A percentile compares a stretch with the other conserved stretches of the same genome.
Conservation (phyloP, 352 stramenopile genomes). For the Phytophthora colocasiae region DNA sequence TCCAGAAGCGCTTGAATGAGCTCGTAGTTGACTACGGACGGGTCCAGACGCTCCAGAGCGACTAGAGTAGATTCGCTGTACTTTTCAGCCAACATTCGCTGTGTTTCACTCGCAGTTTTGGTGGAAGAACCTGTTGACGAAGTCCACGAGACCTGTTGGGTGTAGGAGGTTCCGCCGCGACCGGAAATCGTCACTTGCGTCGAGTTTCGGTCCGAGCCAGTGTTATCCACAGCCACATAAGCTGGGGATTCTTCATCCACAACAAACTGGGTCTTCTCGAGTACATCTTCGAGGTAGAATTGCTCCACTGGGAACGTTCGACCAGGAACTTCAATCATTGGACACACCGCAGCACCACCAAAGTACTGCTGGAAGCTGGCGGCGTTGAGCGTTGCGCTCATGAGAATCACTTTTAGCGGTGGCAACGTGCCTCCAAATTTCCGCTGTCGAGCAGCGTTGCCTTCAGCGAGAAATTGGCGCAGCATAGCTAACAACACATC, state of each 20-base stretch:
- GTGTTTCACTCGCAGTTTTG: slow-evolving; percentile 23
- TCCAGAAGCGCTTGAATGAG: slow-evolving; percentile 92
- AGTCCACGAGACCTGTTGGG: slow-evolving; percentile 68
- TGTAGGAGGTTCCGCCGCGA: slow-evolving; percentile 67
- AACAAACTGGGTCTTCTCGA: slow-evolving; percentile 88
- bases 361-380: slow-evolving; percentile 97
- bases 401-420: slow-evolving; percentile 95
- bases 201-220: slow-evolving; percentile 35
- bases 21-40: slow-evolving; percentile 95
- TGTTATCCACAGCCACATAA: slow-evolving; percentile 47
- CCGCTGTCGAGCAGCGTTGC: slow-evolving; percentile 41
- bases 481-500: slow-evolving; percentile 94
- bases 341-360: slow-evolving; percentile 78
- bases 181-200: slow-evolving; percentile 71
- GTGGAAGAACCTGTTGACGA: slow-evolving; percentile 37
- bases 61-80: slow-evolving; percentile 91
- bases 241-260: slow-evolving; percentile 76
- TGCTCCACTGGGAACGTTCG: slow-evolving; percentile 97
- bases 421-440: slow-evolving; percentile 42
- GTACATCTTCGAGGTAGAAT: slow-evolving; percentile 95
- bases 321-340: slow-evolving; percentile 92
- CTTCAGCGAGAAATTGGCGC: slow-evolving; percentile 74
- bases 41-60: slow-evolving; percentile 85
- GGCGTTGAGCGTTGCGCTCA: slow-evolving; percentile 97
- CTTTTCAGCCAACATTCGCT: slow-evolving; percentile 43